phyloP scores from a whole-genome alignment of 164 flowering plant genomes.

The Vitis cinerea region DNA sequence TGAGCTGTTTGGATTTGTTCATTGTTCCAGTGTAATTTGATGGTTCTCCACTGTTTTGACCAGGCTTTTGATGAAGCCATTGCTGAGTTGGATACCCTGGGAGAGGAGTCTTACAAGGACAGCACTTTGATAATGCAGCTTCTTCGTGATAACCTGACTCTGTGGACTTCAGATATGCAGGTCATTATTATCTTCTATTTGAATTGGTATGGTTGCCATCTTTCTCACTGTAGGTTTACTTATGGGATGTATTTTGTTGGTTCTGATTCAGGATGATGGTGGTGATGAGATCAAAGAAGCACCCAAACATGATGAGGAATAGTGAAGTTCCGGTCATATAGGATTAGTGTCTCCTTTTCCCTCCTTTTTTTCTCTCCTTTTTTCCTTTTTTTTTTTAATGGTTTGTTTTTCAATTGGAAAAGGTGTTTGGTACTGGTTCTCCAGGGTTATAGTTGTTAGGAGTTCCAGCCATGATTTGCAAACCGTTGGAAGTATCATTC shows the following conservation, averaged over 20 bases:
- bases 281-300: slow-evolving; percentile 30
- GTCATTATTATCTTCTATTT: neutral
- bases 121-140: slow-evolving; percentile 92
- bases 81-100: slow-evolving; percentile 81
- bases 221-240: too few relatives aligned
- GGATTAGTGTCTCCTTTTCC: slow-evolving; percentile 1
- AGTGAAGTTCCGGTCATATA: slow-evolving; percentile 4
- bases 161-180: slow-evolving; percentile 87
- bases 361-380: too few relatives aligned
- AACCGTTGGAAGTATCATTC: neutral
- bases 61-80: slow-evolving; percentile 90
- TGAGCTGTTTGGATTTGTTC: too few relatives aligned
- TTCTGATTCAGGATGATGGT: slow-evolving; percentile 21
- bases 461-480: neutral
- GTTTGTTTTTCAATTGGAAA: neutral
- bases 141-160: slow-evolving; percentile 83
- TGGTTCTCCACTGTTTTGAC: neutral
- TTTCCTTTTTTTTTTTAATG: too few relatives aligned
- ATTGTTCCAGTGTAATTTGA: too few relatives aligned
- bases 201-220: neutral
- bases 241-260: neutral
- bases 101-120: slow-evolving; percentile 89
- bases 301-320: slow-evolving; percentile 23
- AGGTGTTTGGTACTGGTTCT: neutral
- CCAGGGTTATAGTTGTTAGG: neutral